These are phyloP conservation scores for Saccharomycopsis javanensis DNA, from an alignment of 805 yeast genomes.

Conservation along the genomic window DNA sequence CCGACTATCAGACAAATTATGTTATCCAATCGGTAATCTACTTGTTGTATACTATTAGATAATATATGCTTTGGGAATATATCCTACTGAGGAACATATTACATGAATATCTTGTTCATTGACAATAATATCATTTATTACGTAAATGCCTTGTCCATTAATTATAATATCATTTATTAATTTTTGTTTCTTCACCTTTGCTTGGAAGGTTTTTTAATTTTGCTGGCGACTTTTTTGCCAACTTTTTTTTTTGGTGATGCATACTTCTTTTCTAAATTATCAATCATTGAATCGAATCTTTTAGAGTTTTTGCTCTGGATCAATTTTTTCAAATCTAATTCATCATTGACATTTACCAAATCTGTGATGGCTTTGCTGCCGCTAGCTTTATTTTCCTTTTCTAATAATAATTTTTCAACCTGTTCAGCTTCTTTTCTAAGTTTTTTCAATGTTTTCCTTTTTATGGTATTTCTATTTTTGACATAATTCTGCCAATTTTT, in stretches of 20 bases:
- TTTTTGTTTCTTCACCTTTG: not conserved
- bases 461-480: slow-evolving; percentile 38
- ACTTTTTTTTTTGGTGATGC: slow-evolving; percentile 30
- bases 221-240: not conserved
- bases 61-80: too few relatives aligned
- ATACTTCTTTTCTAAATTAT: slow-evolving; percentile 42
- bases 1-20: too few relatives aligned
- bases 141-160: not conserved
- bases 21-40: too few relatives aligned
- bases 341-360: slow-evolving; percentile 15
- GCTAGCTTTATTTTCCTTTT: slow-evolving; percentile 29
- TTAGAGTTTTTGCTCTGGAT: slow-evolving; percentile 39
- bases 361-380: slow-evolving; percentile 22
- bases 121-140: too few relatives aligned
- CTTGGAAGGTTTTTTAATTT: slow-evolving; percentile 21
- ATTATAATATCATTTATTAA: too few relatives aligned
- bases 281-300: slow-evolving; percentile 38
- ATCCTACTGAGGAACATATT: too few relatives aligned
- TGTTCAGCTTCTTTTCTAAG: slow-evolving; percentile 58
- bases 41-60: too few relatives aligned
- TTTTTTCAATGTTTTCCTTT: slow-evolving; percentile 38
- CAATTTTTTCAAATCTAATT: slow-evolving; percentile 36
- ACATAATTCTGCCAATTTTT: slow-evolving; percentile 43
- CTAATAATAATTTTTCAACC: slow-evolving; percentile 40
- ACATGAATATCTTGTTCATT: too few relatives aligned